phyloP scores from a whole-genome alignment of 106 monocot genomes.

The Allium cepa region DNA sequence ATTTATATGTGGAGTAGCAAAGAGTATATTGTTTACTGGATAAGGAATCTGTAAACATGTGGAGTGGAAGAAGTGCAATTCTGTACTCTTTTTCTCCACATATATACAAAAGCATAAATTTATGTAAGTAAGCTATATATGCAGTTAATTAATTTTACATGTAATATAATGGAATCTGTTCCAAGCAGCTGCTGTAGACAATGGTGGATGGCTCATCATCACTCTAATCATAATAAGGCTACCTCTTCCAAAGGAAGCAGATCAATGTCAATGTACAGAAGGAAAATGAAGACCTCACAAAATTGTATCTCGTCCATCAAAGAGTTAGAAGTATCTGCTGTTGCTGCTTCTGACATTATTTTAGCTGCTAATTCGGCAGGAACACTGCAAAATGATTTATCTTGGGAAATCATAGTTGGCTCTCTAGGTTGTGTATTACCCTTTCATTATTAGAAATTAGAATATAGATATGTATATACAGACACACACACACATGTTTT shows the following conservation, averaged over 20 bases:
- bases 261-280: not conserved
- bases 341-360: not conserved
- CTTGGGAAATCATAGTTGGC: conserved; percentile 76
- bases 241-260: not conserved
- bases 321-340: conserved; percentile 9
- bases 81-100: no score
- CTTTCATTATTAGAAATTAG: not conserved
- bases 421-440: conserved; percentile 39
- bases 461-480: not conserved
- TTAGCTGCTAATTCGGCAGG: no score
- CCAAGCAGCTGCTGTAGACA: not conserved
- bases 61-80: no score
- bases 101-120: no score
- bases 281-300: not conserved
- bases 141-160: not conserved
- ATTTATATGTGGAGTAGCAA: no score
- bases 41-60: no score
- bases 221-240: not conserved
- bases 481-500: not conserved
- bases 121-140: no score
- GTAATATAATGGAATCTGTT: not conserved
- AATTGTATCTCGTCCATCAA: not conserved
- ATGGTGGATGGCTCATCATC: not conserved
- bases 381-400: conserved; percentile 30
- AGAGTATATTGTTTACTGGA: no score